phyloP scores from a whole-genome alignment of 257 asterid genomes.

The Asclepias syriaca region DNA sequence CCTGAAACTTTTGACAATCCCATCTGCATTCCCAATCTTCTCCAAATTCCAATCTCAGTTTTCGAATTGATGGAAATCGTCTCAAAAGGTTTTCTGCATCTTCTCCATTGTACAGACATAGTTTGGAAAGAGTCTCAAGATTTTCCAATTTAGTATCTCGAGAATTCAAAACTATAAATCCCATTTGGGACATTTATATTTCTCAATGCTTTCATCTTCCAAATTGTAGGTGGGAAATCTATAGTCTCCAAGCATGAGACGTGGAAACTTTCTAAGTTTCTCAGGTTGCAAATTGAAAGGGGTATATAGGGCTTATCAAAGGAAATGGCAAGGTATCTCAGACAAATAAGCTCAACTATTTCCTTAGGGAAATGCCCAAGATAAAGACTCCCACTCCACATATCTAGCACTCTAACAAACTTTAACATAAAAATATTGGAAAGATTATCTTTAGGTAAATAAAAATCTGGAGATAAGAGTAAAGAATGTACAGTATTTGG shows the following conservation, averaged over 20 bases:
- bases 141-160: background rate
- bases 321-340: background rate
- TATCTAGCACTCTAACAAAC: background rate
- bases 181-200: background rate
- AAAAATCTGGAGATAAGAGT: too few relatives aligned
- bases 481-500: too few relatives aligned
- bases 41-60: background rate
- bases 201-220: background rate
- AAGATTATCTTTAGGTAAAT: too few relatives aligned
- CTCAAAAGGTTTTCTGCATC: background rate
- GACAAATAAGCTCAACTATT: background rate
- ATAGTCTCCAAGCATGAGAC: background rate
- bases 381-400: background rate
- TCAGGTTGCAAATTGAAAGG: background rate
- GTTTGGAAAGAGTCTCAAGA: background rate
- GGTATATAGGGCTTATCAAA: background rate
- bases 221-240: background rate
- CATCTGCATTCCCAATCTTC: background rate
- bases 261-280: background rate
- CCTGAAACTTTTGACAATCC: background rate
- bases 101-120: background rate
- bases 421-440: background rate
- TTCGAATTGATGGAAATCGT: background rate
- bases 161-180: too few relatives aligned
- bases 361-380: background rate